Evolutionary conservation across 2,329 filamentous ascomycete genomes (phyloP).

Genomic region (Pyrenochaeta sp.): DNA sequence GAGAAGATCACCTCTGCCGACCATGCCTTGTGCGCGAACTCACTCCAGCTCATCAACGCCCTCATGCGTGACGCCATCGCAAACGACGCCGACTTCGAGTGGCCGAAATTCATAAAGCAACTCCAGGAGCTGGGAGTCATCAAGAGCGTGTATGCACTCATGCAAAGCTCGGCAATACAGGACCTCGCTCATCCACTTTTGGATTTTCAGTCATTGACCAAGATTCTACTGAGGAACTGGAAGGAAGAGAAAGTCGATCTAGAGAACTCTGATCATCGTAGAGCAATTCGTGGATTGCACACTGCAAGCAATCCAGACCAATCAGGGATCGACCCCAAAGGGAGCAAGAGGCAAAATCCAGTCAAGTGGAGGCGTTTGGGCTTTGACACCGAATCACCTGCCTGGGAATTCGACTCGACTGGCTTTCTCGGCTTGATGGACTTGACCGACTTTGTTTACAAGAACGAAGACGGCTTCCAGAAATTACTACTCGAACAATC

Average conservation of each 20-base stretch:
- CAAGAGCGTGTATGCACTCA: slow-evolving; percentile 85
- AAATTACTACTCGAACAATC: slow-evolving; percentile 91
- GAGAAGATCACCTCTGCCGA: slow-evolving; percentile 91
- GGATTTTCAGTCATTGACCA: slow-evolving; percentile 92
- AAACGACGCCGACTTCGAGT: slow-evolving; percentile 79
- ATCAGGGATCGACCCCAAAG: slow-evolving; percentile 48
- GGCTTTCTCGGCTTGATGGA: slow-evolving; percentile 98
- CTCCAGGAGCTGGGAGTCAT: slow-evolving; percentile 93
- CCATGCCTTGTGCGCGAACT: slow-evolving; percentile 93
- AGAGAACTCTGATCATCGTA: slow-evolving; percentile 85
- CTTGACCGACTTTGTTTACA: slow-evolving; percentile 88
- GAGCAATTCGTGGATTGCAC: slow-evolving; percentile 85
- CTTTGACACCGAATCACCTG: slow-evolving; percentile 89
- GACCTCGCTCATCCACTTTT: slow-evolving; percentile 88
- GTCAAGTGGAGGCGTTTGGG: slow-evolving; percentile 93
- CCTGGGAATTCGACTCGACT: slow-evolving; percentile 81
- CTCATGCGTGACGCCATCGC: slow-evolving; percentile 91
- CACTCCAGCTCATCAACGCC: slow-evolving; percentile 93
- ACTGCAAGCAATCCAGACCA: slow-evolving; percentile 79
- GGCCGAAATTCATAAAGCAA: slow-evolving; percentile 93
- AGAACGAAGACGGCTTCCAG: slow-evolving; percentile 90
- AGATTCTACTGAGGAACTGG: slow-evolving; percentile 88
- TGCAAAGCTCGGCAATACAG: slow-evolving; percentile 92
- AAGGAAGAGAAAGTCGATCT: slow-evolving; percentile 82
- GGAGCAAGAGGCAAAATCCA: slow-evolving; percentile 77